Evolutionary conservation across 495 filamentous ascomycete species (phyloP).

Genomic region (Penicillium bovifimosum): DNA sequence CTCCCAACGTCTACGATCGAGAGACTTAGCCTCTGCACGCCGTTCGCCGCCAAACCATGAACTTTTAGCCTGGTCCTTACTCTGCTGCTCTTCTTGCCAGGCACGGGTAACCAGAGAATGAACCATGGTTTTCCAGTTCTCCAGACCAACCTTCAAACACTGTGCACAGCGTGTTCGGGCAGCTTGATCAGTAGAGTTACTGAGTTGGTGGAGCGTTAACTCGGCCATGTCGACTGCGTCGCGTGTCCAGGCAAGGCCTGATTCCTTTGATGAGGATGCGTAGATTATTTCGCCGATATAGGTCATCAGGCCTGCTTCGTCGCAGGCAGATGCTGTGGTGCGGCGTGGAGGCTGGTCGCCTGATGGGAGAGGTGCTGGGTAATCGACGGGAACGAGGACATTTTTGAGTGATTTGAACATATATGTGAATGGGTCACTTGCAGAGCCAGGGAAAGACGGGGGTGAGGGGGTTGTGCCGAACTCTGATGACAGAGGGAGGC

Average conservation of each 20-base stretch:
- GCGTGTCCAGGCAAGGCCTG: slow-evolving; percentile 78
- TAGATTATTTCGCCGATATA: slow-evolving; percentile 95
- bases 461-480: slow-evolving; percentile 31
- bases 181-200: slow-evolving; percentile 33
- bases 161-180: slow-evolving; percentile 58
- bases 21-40: slow-evolving; percentile 20
- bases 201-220: slow-evolving; percentile 34
- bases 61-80: slow-evolving; percentile 29
- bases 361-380: slow-evolving; percentile 58
- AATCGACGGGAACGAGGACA: slow-evolving; percentile 48
- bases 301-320: slow-evolving; percentile 77
- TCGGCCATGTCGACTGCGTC: slow-evolving; percentile 71
- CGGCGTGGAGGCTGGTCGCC: slow-evolving; percentile 61
- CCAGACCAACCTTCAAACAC: slow-evolving; percentile 63
- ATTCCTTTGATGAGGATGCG: slow-evolving; percentile 53
- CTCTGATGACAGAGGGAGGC: slow-evolving; percentile 27
- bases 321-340: slow-evolving; percentile 59
- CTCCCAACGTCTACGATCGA: slow-evolving; percentile 35
- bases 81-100: slow-evolving; percentile 38
- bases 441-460: slow-evolving; percentile 52
- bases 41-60: slow-evolving; percentile 48
- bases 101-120: slow-evolving; percentile 47
- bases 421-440: slow-evolving; percentile 46
- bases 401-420: slow-evolving; percentile 32
- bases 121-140: slow-evolving; percentile 74